Evolutionary conservation across 176 grass and related monocot species (phyloP), one percentile per base, ranked within the genome.

Genomic region (Phragmites australis): DNA sequence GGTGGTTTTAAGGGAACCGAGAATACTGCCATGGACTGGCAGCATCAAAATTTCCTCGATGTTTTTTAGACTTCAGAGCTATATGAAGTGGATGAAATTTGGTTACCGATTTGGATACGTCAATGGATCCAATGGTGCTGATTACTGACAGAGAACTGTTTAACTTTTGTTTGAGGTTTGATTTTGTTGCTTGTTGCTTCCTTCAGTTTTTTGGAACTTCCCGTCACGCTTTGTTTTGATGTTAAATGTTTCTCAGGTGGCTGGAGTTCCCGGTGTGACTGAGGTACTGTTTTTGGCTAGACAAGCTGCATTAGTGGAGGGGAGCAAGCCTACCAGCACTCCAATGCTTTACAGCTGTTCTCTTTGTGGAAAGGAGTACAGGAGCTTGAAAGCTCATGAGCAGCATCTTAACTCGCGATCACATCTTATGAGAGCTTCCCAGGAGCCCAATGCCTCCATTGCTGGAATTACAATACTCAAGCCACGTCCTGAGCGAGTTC

Each of bases 351-450:
- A 91, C 87, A 89, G 90, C 25, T 99, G 96, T 41, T 80, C 88
- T 79, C 93, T 95, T 68, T 99, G 97, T 83, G 93, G 92, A 30
- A 95, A 95, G 72, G 97, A 87, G 47, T 98, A 98, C 76, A 90
- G 92, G 55, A 94, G 96, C 70, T 85, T 65, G 1, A 93, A 91
- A 80, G 93, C 97, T 75, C 97, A 93, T 62, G 86, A 73, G 49
- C 86, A 99, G 44, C 97, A 99, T 86, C 90, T 99, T 13, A 99
- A 89, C 66, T 95, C 93, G 0, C 85, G 91, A 63, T 70, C 82
- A 46, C 96, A 99, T 86, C 30, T 83, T 74, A 46, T 84, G 55
- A 99, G 50, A 91, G 88, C 86, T 15, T 95, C 96, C 57, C 92
- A 93, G 82, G 88, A 93, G 27, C 78, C 86, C n/a, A 79, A 86